Evolutionary conservation across 495 filamentous ascomycete genomes (phyloP), one percentile per base, ranked within the genome.

Genomic region (Penicillium riverlandense): DNA sequence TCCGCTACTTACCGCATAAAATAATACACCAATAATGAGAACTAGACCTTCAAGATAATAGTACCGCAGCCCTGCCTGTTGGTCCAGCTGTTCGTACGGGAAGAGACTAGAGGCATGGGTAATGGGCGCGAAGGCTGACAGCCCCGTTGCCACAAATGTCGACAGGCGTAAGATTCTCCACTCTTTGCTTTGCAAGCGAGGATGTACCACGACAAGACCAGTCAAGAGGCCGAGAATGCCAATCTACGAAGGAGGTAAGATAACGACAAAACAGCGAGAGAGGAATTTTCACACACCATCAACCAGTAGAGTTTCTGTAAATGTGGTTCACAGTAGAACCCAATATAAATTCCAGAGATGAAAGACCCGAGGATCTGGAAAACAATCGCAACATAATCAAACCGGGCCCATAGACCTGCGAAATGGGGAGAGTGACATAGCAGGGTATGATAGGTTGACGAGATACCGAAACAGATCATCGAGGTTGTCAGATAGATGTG

Each of bases 91-190:
- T 71, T 56, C 6, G 38, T 30, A 32, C 55, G 62, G 0, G 43
- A 66, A 74, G 14, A 70, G 47, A 15, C 38, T 45, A 29, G 70
- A 54, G 4, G 65, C 71, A 55, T 78, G 74, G 8, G 63, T 50
- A 8, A 77, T 66, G 0, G 74, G 74, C 15, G 65, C 65, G 29
- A 77, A 61, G 0, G 67, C 72, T 9, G 69, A 74, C 13, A 75
- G 39, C 0, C 66, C 74, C 1, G 71, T 76, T 9, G 54, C 50
- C 13, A 79, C 58, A 38, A 75, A 75, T 8, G 65, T 63, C 59
- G 13, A 64, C 61, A 59, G 36, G 61, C 67, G 43, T 61, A 63
- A 1, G 52, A 50, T 4, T 2, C 57, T 42, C 45, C 45, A 52
- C 39, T 50, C 36, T 6, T 43, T 39, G 32, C 37, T 40, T 10